Evolutionary conservation across 2,329 filamentous ascomycete genomes (phyloP), one percentile per base, ranked within the genome.

Genomic region (Calonectria pseudoreteaudii): DNA sequence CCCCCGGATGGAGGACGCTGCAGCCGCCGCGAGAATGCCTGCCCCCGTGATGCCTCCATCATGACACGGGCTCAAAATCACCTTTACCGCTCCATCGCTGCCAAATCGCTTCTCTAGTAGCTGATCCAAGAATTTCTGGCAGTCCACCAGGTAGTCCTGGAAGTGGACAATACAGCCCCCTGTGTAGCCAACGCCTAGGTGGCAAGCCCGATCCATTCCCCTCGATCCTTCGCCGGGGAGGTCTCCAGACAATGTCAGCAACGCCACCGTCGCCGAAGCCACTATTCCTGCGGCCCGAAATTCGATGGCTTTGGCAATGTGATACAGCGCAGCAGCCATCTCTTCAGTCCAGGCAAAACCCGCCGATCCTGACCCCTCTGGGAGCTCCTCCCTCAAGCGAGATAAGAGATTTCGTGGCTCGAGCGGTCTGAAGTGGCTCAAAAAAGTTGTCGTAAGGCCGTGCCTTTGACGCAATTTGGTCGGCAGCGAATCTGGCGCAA

Each of bases 111-210:
- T 81, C 8, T 64, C 68, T 67, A 91, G 78, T 14, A 91, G 85
- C 28, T 84, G 81, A 78, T 95, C 91, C 65, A 96, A 87, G 80
- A 94, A 94, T 18, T 84, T 80, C 82, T 95, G 93, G 76, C 93
- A 95, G 78, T 93, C 93, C 56, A 86, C 84, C 52, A 94, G 86
- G 83, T 94, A 95, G 78, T 94, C 90, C 62, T 94, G 94, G 79
- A 95, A 95, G 79, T 94, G 91, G n/a, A 92, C 90, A 73, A 96
- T 96, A 80, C 94, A 95, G 9, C 94, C 93, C 38, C 94, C 94
- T 0, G 94, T 95, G 81, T 95, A 96, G 1, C 94, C 94, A 28
- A 96, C 93, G 1, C 94, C 92, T 36, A 96, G 83, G 78, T 94
- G 92, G 74, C 86, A 78, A 73, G 82, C 75, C 49, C 71, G 73